Evolutionary conservation across 768 basidiomycete genomes (phyloP).

Genomic region (Serendipita sp.): DNA sequence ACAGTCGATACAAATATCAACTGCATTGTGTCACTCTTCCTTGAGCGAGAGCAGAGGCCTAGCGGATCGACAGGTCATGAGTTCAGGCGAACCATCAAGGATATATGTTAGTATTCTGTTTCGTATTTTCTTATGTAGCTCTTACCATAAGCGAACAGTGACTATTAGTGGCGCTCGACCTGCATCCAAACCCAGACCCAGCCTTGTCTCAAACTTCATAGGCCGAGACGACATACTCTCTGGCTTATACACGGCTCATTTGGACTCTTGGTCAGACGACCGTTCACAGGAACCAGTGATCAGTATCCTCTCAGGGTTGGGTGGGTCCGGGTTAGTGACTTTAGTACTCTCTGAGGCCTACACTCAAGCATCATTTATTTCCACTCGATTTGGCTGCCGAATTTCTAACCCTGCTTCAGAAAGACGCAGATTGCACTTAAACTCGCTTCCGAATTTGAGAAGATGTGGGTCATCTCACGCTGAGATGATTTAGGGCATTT

Average conservation of each 20-base stretch:
- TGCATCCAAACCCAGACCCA: not conserved
- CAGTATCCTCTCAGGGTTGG: not conserved
- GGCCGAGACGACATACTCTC: not conserved
- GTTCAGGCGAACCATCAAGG: too few relatives aligned
- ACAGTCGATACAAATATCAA: too few relatives aligned
- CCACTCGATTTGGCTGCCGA: too few relatives aligned
- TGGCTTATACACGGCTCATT: not conserved
- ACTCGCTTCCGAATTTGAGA: not conserved
- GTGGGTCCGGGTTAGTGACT: not conserved
- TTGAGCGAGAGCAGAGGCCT: too few relatives aligned
- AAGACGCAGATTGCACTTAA: not conserved
- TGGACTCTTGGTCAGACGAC: not conserved
- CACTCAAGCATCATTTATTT: too few relatives aligned
- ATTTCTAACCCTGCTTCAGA: not conserved
- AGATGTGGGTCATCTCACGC: not conserved
- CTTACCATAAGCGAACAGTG: too few relatives aligned
- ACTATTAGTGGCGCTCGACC: too few relatives aligned
- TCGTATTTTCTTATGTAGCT: too few relatives aligned
- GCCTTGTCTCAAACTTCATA: not conserved
- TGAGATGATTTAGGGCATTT: not conserved
- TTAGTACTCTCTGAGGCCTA: too few relatives aligned
- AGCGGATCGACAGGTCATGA: too few relatives aligned
- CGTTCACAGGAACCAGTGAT: not conserved
- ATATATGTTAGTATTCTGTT: too few relatives aligned
- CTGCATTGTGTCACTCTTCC: too few relatives aligned